Percentiles rank a stretch among this genome's conserved stretches.
Conservation (phyloP, 768 basidiomycete species). For the Hemileccinum impolitum region DNA sequence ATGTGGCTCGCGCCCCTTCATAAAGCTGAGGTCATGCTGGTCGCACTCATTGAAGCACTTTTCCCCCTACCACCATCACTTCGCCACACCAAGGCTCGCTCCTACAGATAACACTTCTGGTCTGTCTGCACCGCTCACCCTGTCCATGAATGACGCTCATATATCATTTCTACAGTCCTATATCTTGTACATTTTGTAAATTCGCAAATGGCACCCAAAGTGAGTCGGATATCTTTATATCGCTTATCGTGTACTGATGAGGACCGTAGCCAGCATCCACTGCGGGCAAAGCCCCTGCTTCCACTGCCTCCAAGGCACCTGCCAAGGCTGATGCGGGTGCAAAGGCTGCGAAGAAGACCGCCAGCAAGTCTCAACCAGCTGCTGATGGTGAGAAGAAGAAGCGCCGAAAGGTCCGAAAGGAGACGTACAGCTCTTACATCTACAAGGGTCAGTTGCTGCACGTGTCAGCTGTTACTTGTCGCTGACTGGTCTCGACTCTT, state of each 20-base stretch:
- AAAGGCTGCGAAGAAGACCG: constrained; percentile 59
- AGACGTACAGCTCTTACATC: constrained; percentile 84
- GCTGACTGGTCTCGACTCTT: background rate
- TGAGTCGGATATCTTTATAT: constrained; percentile 14
- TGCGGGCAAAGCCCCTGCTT: constrained; percentile 42
- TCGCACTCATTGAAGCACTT: constrained; percentile 28
- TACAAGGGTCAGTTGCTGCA: constrained; percentile 58
- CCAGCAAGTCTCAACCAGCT: constrained; percentile 49
- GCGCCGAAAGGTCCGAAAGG: constrained; percentile 75
- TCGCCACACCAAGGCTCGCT: constrained; percentile 13
- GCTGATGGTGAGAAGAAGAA: constrained; percentile 75
- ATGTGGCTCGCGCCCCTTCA: constrained; percentile 30
- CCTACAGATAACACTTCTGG: constrained; percentile 22
- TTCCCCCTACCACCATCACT: constrained; percentile 32
- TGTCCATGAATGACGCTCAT: constrained; percentile 13
- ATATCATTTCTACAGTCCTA: constrained; percentile 17
- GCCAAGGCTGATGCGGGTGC: constrained; percentile 40
- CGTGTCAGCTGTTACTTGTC: background rate
- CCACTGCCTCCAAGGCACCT: constrained; percentile 59
- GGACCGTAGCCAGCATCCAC: constrained; percentile 39
- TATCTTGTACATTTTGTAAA: constrained; percentile 33
- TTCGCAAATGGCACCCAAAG: constrained; percentile 37
- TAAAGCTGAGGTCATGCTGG: constrained; percentile 28
- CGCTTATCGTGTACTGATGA: constrained; percentile 10
- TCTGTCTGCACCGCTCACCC: constrained; percentile 10